Evolutionary conservation across 2,329 filamentous ascomycete species (phyloP), one percentile per base, ranked within the genome.

Genomic region (Neonectria punicea): DNA sequence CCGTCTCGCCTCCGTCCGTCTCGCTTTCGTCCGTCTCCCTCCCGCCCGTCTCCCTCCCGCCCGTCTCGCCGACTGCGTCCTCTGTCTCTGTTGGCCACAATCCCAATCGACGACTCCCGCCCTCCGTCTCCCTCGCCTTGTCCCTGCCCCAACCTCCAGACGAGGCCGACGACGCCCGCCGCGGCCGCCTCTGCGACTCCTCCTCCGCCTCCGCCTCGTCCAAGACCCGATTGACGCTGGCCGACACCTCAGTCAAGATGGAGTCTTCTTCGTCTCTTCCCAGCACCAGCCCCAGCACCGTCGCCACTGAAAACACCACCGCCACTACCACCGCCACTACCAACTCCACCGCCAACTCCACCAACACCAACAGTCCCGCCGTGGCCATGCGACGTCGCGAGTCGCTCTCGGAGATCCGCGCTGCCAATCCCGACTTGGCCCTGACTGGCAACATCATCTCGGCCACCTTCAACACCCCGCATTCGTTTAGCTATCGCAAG

Each of bases 371-470:
- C 49, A 36, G 10, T 22, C 28, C 49, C 49, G 49, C 65, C 50
- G 61, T 70, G 61, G 57, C 75, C 55, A 83, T 82, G 77, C 82
- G 81, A 63, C 80, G 78, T 53, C 81, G 80, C 61, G 82, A 87
- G 71, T 87, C 86, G 39, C 77, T 90, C 58, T 80, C 83, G 28
- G 86, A 89, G 57, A 84, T 89, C 67, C 83, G 84, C 71, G 81
- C 83, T 61, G 83, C 83, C 60, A 85, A 88, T 69, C 88, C 88
- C 9, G 84, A 87, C 65, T 77, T 90, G 49, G 80, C 82, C 32
- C 80, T 91, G 55, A 89, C 83, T 67, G 89, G 89, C n/a, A 89
- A 88, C 76, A 85, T 90, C 70, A 90, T 91, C 70, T 90, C 89
- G 2, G 88, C 86, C 20, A 89, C 88, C 18, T 90, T 90, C 71